Conservation (phyloP, 768 basidiomycete species). For the Phylloporus sp. region DNA sequence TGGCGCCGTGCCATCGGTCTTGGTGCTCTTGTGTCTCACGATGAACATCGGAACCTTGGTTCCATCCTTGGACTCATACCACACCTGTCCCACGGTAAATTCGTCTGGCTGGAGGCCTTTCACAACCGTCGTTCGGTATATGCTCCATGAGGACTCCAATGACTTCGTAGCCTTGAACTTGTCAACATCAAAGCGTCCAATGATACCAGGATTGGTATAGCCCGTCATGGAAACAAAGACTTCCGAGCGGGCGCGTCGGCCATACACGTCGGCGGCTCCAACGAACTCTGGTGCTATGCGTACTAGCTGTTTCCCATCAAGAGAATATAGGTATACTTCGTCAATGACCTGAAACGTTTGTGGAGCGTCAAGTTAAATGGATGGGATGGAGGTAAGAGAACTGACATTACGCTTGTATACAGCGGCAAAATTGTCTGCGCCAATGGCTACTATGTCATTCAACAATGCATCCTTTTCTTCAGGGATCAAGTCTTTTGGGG, state of each 20-base stretch:
- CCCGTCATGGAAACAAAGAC: conserved; percentile 63
- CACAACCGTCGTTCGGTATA: conserved; percentile 55
- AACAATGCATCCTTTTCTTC: conserved; percentile 64
- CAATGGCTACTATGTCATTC: conserved; percentile 44
- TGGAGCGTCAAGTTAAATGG: conserved; percentile 2
- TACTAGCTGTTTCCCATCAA: conserved; percentile 46
- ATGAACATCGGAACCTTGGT: conserved; percentile 85
- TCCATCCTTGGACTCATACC: conserved; percentile 77
- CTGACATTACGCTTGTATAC: conserved; percentile 72
- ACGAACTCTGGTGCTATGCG: conserved; percentile 66
- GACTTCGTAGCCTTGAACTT: conserved; percentile 19
- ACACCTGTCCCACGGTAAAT: conserved; percentile 71
- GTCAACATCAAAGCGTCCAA: conserved; percentile 59
- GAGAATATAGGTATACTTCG: conserved; percentile 69
- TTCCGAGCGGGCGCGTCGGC: conserved; percentile 50
- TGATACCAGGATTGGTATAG: conserved; percentile 70
- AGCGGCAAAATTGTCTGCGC: conserved; percentile 53
- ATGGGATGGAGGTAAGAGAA: conserved; percentile 1
- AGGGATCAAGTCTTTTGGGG: conserved; percentile 59
- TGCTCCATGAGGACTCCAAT: conserved; percentile 52
- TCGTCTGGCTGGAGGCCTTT: conserved; percentile 62
- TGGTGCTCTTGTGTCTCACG: conserved; percentile 67
- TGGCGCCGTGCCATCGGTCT: conserved; percentile 70
- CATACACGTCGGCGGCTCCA: conserved; percentile 54
- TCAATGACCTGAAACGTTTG: conserved; percentile 56